Base-by-base conservation (phyloP, 495 filamentous ascomycete species). In the Viridothelium virens region DNA sequence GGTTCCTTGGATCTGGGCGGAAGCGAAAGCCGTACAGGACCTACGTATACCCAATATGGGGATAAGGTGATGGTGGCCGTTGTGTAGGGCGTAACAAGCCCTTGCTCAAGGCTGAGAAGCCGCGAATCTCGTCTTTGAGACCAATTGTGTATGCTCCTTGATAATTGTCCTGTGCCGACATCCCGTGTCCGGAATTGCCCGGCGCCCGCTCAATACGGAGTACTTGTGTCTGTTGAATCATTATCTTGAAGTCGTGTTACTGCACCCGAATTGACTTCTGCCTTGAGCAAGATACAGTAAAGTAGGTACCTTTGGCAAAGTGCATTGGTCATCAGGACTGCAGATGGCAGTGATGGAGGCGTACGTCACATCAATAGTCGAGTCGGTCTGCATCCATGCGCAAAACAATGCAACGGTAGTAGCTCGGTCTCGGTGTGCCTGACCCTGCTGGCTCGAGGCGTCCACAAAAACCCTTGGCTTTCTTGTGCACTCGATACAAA, bases 371-470 rank as follows among this genome's bases (percentile, higher is more conserved):
- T 33, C 31, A 9, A 59, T 18, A 33, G 53, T 31, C 53, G 31
- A 59, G 31, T 59, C 53, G 53, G 53, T 59, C 53, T 59, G 53
- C 12, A 5, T 18, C 48, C 53, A 59, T 34, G 53, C 53, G 14
- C 31, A 18, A 33, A 36, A 36, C n/a, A 18, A 59, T 36, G 48
- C 48, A 16, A 53, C 48, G 48, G 48, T 53, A 25, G 18, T 18
- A 53, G 48, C 48, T 53, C 12, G 18, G 18, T 6, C 48, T 53
- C 16, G 48, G 5, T 53, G 41, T 14, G 41, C 6, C 41, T 44
- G 6, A 14, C 41, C 41, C 41, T 44, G 41, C 14, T 7, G 14
- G 7, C 25, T 25, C 25, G 25, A 25, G 25, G 25, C 25, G 25
- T 25, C 25, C 25, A 25, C 25, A 25, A 25, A 25, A 25, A 25